Conservation (phyloP, 2,329 filamentous ascomycete genomes). For the Juglanconis sp. region DNA sequence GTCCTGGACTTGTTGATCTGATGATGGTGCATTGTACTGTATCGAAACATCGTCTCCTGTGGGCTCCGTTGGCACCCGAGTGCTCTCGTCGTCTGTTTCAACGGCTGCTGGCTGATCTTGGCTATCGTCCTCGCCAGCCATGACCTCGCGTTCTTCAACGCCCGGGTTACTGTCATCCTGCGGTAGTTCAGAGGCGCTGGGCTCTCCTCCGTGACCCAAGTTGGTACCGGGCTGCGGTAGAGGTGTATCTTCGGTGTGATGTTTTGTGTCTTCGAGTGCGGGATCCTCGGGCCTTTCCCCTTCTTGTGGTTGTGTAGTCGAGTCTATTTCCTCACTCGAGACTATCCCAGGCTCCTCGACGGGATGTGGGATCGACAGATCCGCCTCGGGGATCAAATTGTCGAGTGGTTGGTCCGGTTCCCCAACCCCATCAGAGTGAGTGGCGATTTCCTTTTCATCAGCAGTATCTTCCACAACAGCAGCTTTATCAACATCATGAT, state of each 20-base stretch:
- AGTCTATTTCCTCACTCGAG: not conserved
- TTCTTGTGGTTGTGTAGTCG: not conserved
- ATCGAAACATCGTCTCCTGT: not conserved
- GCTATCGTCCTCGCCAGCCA: not conserved
- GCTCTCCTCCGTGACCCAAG: not conserved
- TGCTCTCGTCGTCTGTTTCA: not conserved
- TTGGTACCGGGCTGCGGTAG: not conserved
- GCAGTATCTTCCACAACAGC: slow-evolving; percentile 11
- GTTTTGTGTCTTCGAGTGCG: not conserved
- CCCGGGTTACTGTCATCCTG: not conserved
- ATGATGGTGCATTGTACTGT: not conserved
- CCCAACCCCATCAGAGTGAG: not conserved
- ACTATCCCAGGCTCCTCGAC: not conserved
- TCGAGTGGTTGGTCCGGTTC: not conserved
- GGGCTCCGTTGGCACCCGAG: not conserved
- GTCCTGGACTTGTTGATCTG: not conserved
- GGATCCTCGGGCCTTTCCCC: not conserved
- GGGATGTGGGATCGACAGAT: not conserved
- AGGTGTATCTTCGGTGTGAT: not conserved
- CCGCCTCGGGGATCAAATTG: not conserved
- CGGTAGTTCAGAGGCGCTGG: not conserved
- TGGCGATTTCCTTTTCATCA: slow-evolving; percentile 15
- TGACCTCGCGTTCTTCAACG: not conserved
- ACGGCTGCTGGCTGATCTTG: not conserved
- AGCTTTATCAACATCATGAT: slow-evolving; percentile 15